Conservation (phyloP, 331 rosid species). For the Dryas integrifolia region DNA sequence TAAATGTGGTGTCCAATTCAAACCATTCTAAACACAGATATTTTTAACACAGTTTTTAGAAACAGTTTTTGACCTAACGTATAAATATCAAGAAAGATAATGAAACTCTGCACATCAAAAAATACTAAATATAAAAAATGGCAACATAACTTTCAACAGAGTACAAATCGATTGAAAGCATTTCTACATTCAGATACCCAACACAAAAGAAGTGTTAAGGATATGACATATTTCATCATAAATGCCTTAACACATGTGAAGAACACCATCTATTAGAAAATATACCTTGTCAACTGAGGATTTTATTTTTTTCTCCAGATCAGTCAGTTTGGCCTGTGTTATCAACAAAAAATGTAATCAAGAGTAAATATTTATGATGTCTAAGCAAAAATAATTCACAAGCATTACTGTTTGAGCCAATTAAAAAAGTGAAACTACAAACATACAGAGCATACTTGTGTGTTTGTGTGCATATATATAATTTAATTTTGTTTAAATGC, state of each 20-base stretch:
- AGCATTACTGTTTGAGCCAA: background rate
- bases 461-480: background rate
- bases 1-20: background rate
- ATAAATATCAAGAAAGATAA: background rate
- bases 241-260: background rate
- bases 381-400: background rate
- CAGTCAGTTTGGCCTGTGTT: constrained; percentile 61
- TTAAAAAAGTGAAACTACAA: background rate
- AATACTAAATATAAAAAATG: background rate
- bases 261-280: background rate
- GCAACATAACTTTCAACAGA: background rate
- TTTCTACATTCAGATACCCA: background rate
- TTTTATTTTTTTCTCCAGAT: constrained; percentile 55
- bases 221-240: background rate
- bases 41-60: no score
- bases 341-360: constrained; percentile 21
- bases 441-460: background rate
- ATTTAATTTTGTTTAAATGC: background rate
- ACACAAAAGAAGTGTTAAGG: no score
- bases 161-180: background rate
- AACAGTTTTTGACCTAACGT: background rate
- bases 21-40: background rate
- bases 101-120: background rate
- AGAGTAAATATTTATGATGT: background rate
- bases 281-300: constrained; percentile 55